Evolutionary conservation across 192 early-diverging fungal genomes (phyloP).

Genomic region (Podila minutissima): DNA sequence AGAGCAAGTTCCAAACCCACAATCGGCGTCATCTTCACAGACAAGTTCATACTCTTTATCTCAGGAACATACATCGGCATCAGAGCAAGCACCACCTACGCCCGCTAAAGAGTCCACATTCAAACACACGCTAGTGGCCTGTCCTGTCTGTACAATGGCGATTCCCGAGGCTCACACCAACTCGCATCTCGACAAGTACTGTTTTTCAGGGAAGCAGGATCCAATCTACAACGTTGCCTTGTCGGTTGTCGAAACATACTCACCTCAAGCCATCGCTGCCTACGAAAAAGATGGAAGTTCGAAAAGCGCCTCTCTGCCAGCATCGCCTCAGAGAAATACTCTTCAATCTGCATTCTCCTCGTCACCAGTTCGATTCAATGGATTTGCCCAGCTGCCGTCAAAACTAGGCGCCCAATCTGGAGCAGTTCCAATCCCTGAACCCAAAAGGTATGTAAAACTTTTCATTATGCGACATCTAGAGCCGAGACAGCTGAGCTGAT

Average conservation of each 20-base stretch:
- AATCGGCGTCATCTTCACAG: background rate
- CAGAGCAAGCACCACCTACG: background rate
- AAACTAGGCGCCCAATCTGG: background rate
- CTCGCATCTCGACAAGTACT: slow-evolving; percentile 37
- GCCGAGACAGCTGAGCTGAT: background rate
- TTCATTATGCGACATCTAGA: background rate
- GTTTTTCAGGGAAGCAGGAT: slow-evolving; percentile 15
- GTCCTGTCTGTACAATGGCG: slow-evolving; percentile 20
- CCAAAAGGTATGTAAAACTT: slow-evolving; percentile 12
- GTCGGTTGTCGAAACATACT: slow-evolving; percentile 3
- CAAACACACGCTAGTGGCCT: slow-evolving; percentile 20
- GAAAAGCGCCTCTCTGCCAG: background rate
- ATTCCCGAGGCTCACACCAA: slow-evolving; percentile 36
- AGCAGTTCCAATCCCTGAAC: slow-evolving; percentile 7
- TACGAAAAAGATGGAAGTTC: slow-evolving; percentile 24
- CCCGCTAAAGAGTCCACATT: background rate
- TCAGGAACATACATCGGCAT: background rate
- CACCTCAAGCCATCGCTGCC: background rate
- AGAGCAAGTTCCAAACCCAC: background rate
- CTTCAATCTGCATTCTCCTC: background rate
- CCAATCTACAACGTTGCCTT: slow-evolving; percentile 21
- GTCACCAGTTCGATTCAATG: background rate
- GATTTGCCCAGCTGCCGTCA: background rate
- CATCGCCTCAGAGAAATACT: background rate
- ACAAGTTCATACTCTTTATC: background rate